Evolutionary conservation across 2,329 filamentous ascomycete genomes (phyloP), one percentile per base, ranked within the genome.

Genomic region (Aspergillus spinulosporus): DNA sequence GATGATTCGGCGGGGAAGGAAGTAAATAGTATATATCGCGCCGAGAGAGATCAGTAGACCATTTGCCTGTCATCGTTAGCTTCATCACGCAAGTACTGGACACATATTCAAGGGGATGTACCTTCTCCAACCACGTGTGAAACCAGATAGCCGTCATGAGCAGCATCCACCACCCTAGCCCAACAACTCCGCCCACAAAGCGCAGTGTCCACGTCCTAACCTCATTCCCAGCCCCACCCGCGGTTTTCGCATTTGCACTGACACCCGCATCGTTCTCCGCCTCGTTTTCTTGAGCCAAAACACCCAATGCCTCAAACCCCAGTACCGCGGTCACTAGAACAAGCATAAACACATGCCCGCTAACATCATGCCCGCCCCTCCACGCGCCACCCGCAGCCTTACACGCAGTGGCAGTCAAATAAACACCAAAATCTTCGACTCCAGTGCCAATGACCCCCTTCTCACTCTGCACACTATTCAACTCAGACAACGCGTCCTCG

Each of bases 91-190:
- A 31, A 43, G 48, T 21, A 40, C 15, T 14, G 26, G 21, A 7
- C 31, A 43, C 32, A n/a, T 9, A 21, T 0, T 62, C 73, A 56
- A 74, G 68, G 52, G 50, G 51, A 71, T 81, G 68, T 66, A 89
- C 88, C 88, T 97, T 99, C 78, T 99, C 94, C 66, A 95, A 87
- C 92, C 93, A 97, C 0, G 94, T 99, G 74, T 99, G 94, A 69
- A 99, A 99, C 80, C 93, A 99, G 39, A 95, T 92, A 2, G 92
- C 92, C 40, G 94, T 99, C 94, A 99, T 99, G 59, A 97, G 80
- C 71, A 99, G 75, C 94, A 99, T 99, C 90, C 94, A 97, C 78
- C 87, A 84, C 68, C 88, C 90, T 68, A 97, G 67, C 0, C 75
- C 86, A 14, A 88, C 82, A 28, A 97, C 84, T 0, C 69, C 81